Evolutionary conservation across 345 rosid genomes (phyloP), one percentile per base, ranked within the genome.

Genomic region (Hibiscus mutabilis): DNA sequence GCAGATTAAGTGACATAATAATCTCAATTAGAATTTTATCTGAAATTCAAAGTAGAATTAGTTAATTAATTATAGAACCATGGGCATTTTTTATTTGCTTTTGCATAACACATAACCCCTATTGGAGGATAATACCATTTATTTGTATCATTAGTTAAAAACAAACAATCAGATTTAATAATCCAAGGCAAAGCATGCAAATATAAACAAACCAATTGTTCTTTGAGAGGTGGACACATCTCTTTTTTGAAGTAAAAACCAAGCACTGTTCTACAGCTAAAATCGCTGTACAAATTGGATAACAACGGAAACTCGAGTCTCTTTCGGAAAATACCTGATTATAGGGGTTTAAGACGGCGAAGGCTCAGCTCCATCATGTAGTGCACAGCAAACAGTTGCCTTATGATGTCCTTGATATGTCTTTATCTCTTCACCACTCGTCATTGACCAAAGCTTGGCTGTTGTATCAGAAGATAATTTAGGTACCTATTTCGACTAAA

Each of bases 371-470:
- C 95, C 89, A 52, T 95, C 97, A 61, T 92, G 97, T 73, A 95
- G 91, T 13, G 99, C 99, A 80, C 96, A 90, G 71, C 99, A 95
- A n/a, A 87, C 88, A 66, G 94, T 85, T 57, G 98, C 95, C 71
- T 93, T 95, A 73, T 85, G 95, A 80, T 94, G 97, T 21, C 97
- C 96, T 82, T 92, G 97, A 77, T 92, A 92, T 25, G 81, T 86
- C 68, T 80, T 82, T 4, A 86, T 90, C 71, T 81, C 95, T 77
- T 90, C 81, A 7, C 92, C 97, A 0, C 60, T 77, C 13, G 87
- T 72, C 93, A 84, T 80, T 19, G 89, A 84, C 97, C 99, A 95
- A 4, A 95, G 89, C 64, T 93, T 87, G 16, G 97, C 99, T 4
- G 97, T 95, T 53, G 88, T 68, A 76, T 95, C 99, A 2, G 97